Percentiles rank a stretch among this genome's conserved stretches.
Evolutionary conservation across 805 yeast species (phyloP).

Genomic region (Barnettozyma salicaria): DNA sequence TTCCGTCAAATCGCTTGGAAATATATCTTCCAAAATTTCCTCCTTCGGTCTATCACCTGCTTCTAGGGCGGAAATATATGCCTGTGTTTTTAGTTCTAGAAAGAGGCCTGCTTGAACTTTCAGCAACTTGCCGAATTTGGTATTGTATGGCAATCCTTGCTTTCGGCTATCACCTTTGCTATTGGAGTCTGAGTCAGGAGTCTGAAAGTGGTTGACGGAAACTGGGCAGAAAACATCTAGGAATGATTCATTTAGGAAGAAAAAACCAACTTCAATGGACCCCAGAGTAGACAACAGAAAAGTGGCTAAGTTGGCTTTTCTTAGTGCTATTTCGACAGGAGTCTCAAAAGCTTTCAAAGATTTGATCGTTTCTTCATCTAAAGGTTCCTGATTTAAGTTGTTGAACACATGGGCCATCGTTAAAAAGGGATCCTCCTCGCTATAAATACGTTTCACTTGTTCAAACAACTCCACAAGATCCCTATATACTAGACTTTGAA

Average conservation of each 20-base stretch:
- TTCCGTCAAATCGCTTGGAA: slow-evolving; percentile 56
- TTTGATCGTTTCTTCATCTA: slow-evolving; percentile 5
- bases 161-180: neutral
- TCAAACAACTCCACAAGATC: slow-evolving; percentile 72
- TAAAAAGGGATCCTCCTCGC: slow-evolving; percentile 64
- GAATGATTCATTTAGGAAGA: slow-evolving; percentile 76
- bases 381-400: slow-evolving; percentile 2
- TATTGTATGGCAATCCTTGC: neutral
- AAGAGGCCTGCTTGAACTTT: slow-evolving; percentile 77
- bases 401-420: slow-evolving; percentile 50
- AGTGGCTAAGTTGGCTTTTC: slow-evolving; percentile 84
- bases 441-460: slow-evolving; percentile 64
- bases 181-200: slow-evolving; percentile 21
- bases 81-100: slow-evolving; percentile 90
- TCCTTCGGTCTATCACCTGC: slow-evolving; percentile 51
- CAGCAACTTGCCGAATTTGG: slow-evolving; percentile 61
- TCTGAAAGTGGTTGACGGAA: slow-evolving; percentile 14
- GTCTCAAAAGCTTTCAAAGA: slow-evolving; percentile 19
- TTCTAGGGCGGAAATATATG: slow-evolving; percentile 82
- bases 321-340: slow-evolving; percentile 39
- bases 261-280: slow-evolving; percentile 79
- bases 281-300: slow-evolving; percentile 85
- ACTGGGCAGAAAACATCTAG: slow-evolving; percentile 79
- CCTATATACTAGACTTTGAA: slow-evolving; percentile 56
- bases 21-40: slow-evolving; percentile 67